Evolutionary conservation across 2,329 filamentous ascomycete genomes (phyloP), one percentile per base, ranked within the genome.

Genomic region (Phaeomoniella chlamydospora): DNA sequence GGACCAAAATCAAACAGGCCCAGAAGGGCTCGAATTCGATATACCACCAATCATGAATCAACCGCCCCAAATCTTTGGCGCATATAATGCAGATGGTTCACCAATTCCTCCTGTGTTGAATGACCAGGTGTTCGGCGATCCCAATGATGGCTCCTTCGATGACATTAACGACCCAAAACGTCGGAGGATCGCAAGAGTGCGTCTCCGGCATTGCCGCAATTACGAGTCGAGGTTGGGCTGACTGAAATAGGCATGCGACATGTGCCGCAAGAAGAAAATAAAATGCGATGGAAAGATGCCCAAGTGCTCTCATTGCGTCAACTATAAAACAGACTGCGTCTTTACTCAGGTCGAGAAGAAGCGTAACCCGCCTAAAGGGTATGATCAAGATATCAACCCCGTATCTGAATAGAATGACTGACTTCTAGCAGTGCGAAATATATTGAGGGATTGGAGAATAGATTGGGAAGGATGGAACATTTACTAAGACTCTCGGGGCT

Each of bases 281-380:
- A 96, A 96, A 63, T 96, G 88, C 59, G 90, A 96, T 54, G 88
- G 90, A 46, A 94, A 92, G 62, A 75, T 93, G 61, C 88, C 90
- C 26, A 77, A 86, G 41, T 98, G 90, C 60, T 87, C 84, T 5
- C 90, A 96, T 60, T 98, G 88, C 58, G 80, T 81, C 56, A 96
- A 94, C 58, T 94, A 94, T 67, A 94, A 94, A 68, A 94, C 87
- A 4, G 86, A 94, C 49, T 98, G 88, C 57, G 74, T 94, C 48
- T 96, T 96, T 54, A 96, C 90, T 1, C 86, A 94, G 55, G 87
- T 96, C 26, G 90, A 98, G 65, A 98, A 98, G 76, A 98, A 98
- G 70, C 74, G 90, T 40, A 90, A 82, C 57, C 88, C 90, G 36
- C 90, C 88, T 1, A 98, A 96, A 68, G 88, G 90, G 86, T 93